Conservation (phyloP, 176 grass and related monocot species). For the Oryza brachyantha region DNA sequence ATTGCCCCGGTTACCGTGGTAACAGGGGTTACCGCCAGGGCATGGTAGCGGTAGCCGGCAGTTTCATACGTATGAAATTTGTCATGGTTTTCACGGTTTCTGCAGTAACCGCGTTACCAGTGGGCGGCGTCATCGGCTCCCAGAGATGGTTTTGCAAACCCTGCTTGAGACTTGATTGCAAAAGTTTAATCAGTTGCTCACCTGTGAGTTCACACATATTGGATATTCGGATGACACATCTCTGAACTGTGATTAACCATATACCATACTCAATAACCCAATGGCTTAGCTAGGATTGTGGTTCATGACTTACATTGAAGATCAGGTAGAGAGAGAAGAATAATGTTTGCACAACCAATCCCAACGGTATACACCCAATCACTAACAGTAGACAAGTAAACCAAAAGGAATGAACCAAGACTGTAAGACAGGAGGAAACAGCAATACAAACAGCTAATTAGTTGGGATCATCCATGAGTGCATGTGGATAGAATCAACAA, state of each 20-base stretch:
- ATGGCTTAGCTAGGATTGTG: not conserved
- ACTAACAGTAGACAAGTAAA: constrained; percentile 22
- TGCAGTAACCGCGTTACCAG: too few relatives aligned
- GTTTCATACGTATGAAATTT: too few relatives aligned
- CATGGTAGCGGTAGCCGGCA: too few relatives aligned
- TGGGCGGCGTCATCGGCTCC: too few relatives aligned
- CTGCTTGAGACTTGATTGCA: not conserved
- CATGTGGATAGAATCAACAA: constrained; percentile 16
- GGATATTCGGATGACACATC: not conserved
- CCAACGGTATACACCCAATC: not conserved
- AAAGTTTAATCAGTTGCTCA: constrained; percentile 19
- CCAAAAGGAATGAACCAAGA: constrained; percentile 19
- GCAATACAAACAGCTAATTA: constrained; percentile 12
- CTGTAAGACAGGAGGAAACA: constrained; percentile 7
- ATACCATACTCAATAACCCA: not conserved
- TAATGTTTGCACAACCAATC: constrained; percentile 14
- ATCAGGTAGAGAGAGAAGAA: not conserved
- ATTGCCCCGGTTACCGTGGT: too few relatives aligned
- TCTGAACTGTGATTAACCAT: not conserved
- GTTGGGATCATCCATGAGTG: not conserved
- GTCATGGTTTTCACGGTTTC: too few relatives aligned
- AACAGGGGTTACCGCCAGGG: too few relatives aligned
- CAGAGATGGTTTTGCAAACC: too few relatives aligned
- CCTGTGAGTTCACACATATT: constrained; percentile 4
- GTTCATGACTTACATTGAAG: constrained; percentile 7